Percentiles rank a stretch among this genome's conserved stretches.
Evolutionary conservation across 1,139 yeast species (phyloP).

Genomic region (Sugiyamaella paludigena): DNA sequence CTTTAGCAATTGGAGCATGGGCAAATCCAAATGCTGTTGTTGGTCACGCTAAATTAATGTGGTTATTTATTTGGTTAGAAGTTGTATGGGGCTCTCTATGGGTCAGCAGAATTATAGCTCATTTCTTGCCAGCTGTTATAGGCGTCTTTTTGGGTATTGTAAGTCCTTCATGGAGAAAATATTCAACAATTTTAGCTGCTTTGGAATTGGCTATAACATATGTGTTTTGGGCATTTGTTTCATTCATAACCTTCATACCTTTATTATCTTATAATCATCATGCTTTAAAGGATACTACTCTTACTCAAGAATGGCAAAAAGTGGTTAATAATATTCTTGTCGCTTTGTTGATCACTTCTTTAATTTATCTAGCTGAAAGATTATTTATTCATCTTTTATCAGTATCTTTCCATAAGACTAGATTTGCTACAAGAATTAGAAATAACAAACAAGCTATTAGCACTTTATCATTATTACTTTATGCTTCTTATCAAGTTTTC

Average conservation of each 20-base stretch:
- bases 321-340: constrained; percentile 40
- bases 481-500: constrained; percentile 39
- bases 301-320: constrained; percentile 38
- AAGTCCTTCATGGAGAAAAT: constrained; percentile 38
- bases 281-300: constrained; percentile 28
- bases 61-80: constrained; percentile 46
- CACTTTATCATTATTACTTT: constrained; percentile 36
- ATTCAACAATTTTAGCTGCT: constrained; percentile 37
- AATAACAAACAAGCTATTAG: constrained; percentile 38
- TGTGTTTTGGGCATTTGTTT: constrained; percentile 37
- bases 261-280: constrained; percentile 37
- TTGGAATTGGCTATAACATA: constrained; percentile 39
- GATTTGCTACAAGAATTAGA: constrained; percentile 41
- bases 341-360: constrained; percentile 38
- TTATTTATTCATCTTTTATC: constrained; percentile 41
- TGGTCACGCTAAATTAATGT: constrained; percentile 39
- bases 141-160: constrained; percentile 36
- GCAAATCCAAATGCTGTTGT: constrained; percentile 32
- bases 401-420: constrained; percentile 43
- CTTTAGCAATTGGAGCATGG: constrained; percentile 43
- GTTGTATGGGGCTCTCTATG: constrained; percentile 43
- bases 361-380: constrained; percentile 40
- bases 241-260: constrained; percentile 42
- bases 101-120: constrained; percentile 39
- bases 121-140: constrained; percentile 34